phyloP scores from a whole-genome alignment of 2,329 filamentous ascomycete species.

The Coccinonectria pachysandricola region DNA sequence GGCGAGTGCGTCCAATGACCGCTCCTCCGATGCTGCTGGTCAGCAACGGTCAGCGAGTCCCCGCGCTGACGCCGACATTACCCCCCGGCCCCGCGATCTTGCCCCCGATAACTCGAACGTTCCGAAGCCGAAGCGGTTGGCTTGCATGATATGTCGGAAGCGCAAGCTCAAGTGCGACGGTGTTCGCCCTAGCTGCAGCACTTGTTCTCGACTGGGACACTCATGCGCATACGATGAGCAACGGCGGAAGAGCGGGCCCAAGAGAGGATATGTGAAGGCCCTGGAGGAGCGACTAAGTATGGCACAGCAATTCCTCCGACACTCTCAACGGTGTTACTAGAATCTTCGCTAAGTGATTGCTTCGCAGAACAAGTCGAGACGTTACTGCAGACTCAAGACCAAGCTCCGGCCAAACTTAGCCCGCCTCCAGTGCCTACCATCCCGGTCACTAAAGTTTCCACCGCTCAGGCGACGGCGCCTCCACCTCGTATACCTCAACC shows the following conservation, averaged over 20 bases:
- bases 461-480: conserved; percentile 22
- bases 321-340: conserved; percentile 1
- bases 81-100: conserved; percentile 28
- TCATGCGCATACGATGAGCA: conserved; percentile 86
- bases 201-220: conserved; percentile 77
- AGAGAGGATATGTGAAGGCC: conserved; percentile 88
- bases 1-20: conserved; percentile 29
- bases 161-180: conserved; percentile 89
- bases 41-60: conserved; percentile 18
- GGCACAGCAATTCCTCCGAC: conserved; percentile 23
- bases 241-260: conserved; percentile 87
- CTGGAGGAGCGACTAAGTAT: conserved; percentile 85
- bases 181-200: conserved; percentile 72
- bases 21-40: conserved; percentile 22
- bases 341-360: no score
- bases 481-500: no score
- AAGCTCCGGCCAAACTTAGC: conserved; percentile 22
- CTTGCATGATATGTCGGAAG: conserved; percentile 88
- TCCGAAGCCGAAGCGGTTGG: conserved; percentile 82
- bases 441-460: conserved; percentile 13
- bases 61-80: conserved; percentile 24
- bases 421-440: no score
- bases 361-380: conserved; percentile 80
- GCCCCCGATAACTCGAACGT: conserved; percentile 45
- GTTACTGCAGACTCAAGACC: conserved; percentile 70